These are phyloP conservation scores for Pythium biforme DNA, from an alignment of 352 stramenopile genomes.

Conservation along the genomic window DNA sequence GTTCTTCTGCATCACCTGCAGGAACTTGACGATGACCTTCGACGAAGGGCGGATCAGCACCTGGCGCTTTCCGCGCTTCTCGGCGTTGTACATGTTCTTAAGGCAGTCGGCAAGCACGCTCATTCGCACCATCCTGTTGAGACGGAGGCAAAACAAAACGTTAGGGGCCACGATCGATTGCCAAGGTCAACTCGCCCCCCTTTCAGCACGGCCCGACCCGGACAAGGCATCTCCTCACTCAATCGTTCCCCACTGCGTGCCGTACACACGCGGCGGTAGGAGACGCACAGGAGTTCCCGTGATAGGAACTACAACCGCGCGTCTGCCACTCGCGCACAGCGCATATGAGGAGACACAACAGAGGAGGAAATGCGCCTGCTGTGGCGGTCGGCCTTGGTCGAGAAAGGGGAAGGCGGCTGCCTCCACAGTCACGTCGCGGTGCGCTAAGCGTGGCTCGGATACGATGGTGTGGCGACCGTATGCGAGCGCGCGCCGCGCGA, in stretches of 20 bases:
- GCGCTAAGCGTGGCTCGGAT: constrained; percentile 16
- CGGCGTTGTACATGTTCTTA: constrained; percentile 99
- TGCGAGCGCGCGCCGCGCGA: constrained; percentile 12
- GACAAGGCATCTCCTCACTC: neutral
- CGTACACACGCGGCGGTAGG: neutral
- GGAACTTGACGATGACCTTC: constrained; percentile 99
- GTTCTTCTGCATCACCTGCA: constrained; percentile 99
- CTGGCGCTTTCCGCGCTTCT: constrained; percentile 99
- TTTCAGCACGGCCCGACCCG: constrained; percentile 4
- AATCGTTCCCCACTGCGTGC: neutral
- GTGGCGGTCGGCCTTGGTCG: neutral
- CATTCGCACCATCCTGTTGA: constrained; percentile 98
- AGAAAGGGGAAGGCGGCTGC: constrained; percentile 36
- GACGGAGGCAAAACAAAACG: constrained; percentile 11
- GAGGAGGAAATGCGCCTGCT: neutral
- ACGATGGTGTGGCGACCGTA: constrained; percentile 3
- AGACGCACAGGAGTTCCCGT: constrained; percentile 2
- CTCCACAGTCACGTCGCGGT: constrained; percentile 60
- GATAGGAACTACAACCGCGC: constrained; percentile 12
- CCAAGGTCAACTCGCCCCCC: constrained; percentile 58
- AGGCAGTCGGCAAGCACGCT: constrained; percentile 99
- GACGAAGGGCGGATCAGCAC: constrained; percentile 98
- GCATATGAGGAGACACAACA: neutral
- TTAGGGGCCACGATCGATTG: constrained; percentile 45
- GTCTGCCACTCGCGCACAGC: neutral